Percentiles rank a stretch among this genome's conserved stretches.
phyloP scores from a whole-genome alignment of 257 asterid genomes.

The Coffea canephora region DNA sequence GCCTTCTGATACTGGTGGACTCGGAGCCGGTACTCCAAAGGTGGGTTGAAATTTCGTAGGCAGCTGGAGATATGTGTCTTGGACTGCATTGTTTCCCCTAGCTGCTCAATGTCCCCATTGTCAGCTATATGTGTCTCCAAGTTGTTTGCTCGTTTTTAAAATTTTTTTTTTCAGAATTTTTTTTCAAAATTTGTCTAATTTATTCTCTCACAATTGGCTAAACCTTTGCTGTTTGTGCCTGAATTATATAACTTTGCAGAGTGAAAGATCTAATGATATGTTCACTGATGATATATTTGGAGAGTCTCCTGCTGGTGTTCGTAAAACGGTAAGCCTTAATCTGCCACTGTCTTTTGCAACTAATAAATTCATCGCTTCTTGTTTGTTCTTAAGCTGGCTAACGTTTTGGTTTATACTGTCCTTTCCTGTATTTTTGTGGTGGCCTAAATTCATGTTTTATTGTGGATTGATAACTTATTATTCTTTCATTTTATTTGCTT shows the following conservation, averaged over 20 bases:
- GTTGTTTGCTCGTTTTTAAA: neutral
- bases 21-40: constrained; percentile 97
- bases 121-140: neutral
- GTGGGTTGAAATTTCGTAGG: constrained; percentile 32
- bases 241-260: constrained; percentile 47
- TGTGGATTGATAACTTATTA: neutral
- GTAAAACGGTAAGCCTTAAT: constrained; percentile 57
- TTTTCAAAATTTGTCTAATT: neutral
- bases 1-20: constrained; percentile 65
- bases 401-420: neutral
- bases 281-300: constrained; percentile 96
- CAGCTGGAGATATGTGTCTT: neutral
- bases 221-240: constrained; percentile 10
- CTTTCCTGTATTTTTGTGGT: neutral
- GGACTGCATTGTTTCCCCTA: neutral
- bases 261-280: constrained; percentile 78
- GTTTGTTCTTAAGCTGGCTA: neutral
- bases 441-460: neutral
- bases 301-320: constrained; percentile 84
- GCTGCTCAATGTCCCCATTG: neutral
- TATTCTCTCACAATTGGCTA: constrained; percentile 1
- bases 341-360: neutral
- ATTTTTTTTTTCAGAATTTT: neutral
- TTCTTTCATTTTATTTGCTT: constrained; percentile 8
- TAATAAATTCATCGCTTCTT: neutral